These are phyloP conservation scores for Phytopythium litorale DNA, from an alignment of 352 stramenopile genomes.

Conservation along the genomic window DNA sequence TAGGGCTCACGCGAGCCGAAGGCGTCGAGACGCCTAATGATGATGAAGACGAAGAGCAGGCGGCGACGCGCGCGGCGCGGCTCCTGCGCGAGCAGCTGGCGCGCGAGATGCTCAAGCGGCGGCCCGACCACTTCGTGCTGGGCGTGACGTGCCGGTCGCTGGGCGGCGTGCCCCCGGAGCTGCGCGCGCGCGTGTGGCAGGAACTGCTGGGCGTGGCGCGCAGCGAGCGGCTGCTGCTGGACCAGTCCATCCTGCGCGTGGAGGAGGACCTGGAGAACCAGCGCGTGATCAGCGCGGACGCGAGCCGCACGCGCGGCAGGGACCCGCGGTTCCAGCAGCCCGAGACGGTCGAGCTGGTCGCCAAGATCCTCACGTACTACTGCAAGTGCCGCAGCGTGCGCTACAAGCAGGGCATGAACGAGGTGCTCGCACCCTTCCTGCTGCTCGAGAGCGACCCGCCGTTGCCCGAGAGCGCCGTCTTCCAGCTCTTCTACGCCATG, in stretches of 20 bases:
- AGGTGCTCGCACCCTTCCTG: constrained; percentile 91
- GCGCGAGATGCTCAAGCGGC: constrained; percentile 60
- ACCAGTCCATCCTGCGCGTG: constrained; percentile 68
- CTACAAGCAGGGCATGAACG: constrained; percentile 96
- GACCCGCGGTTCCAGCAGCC: constrained; percentile 73
- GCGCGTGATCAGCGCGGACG: constrained; percentile 87
- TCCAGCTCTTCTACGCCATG: constrained; percentile 87
- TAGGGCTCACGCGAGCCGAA: not conserved
- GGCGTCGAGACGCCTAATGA: not conserved
- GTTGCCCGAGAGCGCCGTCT: constrained; percentile 66
- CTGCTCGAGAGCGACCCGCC: constrained; percentile 48
- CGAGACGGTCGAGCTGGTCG: constrained; percentile 70
- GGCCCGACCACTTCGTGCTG: constrained; percentile 71
- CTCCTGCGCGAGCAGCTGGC: constrained; percentile 36
- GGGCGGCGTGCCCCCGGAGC: constrained; percentile 42
- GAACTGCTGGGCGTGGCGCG: constrained; percentile 69
- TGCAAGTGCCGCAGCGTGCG: constrained; percentile 87
- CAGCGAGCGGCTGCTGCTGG: constrained; percentile 55
- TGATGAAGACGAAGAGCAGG: not conserved
- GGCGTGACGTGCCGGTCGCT: constrained; percentile 69
- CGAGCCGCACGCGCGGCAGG: constrained; percentile 74
- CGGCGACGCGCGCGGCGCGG: constrained; percentile 1
- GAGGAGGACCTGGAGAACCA: constrained; percentile 90
- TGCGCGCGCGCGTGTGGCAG: constrained; percentile 73
- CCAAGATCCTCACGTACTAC: constrained; percentile 90